These are phyloP conservation scores for Calonectria pseudoreteaudii DNA, from an alignment of 2,329 filamentous ascomycete genomes.

Conservation along the genomic window DNA sequence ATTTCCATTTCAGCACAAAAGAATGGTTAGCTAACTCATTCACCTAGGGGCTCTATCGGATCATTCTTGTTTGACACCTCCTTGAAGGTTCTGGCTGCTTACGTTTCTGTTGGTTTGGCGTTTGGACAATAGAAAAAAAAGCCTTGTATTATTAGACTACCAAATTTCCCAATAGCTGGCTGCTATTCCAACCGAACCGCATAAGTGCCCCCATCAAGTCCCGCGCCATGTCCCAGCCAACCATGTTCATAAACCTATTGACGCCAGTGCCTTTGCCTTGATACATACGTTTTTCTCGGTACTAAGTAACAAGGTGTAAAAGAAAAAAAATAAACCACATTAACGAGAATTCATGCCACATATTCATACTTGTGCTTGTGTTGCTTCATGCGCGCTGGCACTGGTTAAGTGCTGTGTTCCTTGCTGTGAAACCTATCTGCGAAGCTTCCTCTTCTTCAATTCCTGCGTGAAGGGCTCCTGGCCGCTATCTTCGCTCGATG, in stretches of 20 bases:
- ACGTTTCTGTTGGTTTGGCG: slow-evolving; percentile 54
- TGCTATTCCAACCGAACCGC: slow-evolving; percentile 20
- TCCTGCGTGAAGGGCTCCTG: slow-evolving; percentile 37
- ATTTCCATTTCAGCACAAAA: background rate
- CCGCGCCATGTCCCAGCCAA: slow-evolving; percentile 28
- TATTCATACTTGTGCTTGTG: slow-evolving; percentile 26
- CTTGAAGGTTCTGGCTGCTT: slow-evolving; percentile 59
- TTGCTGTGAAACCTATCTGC: slow-evolving; percentile 36
- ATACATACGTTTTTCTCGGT: slow-evolving; percentile 13
- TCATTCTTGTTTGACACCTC: slow-evolving; percentile 50
- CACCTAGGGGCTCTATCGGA: slow-evolving; percentile 50
- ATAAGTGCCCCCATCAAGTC: slow-evolving; percentile 24
- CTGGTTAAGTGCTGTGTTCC: background rate
- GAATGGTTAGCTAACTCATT: slow-evolving; percentile 30
- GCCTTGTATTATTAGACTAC: background rate
- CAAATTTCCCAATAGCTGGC: background rate
- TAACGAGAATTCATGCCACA: slow-evolving; percentile 15
- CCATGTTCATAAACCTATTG: slow-evolving; percentile 29
- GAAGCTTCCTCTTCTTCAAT: slow-evolving; percentile 45
- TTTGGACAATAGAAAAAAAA: slow-evolving; percentile 44
- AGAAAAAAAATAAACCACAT: background rate
- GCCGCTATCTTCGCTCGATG: slow-evolving; percentile 26
- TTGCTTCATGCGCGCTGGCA: slow-evolving; percentile 16
- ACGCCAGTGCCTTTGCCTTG: slow-evolving; percentile 26
- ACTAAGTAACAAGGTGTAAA: slow-evolving; percentile 10